Percentiles rank a stretch among this genome's conserved stretches.
phyloP scores from a whole-genome alignment of 2,329 filamentous ascomycete species.

The Corynespora cassiicola region DNA sequence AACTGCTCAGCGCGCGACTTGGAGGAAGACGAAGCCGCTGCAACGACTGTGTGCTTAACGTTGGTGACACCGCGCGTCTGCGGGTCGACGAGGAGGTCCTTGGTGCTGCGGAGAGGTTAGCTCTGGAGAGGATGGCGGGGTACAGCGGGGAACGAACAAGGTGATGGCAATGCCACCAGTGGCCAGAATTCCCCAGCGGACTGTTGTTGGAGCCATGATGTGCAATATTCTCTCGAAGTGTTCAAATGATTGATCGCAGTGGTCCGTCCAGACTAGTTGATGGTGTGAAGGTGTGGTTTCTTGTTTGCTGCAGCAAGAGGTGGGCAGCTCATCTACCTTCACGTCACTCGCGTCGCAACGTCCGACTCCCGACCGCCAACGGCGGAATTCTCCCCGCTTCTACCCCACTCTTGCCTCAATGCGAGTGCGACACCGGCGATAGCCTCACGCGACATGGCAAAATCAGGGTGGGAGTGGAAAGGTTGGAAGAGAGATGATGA shows the following conservation, averaged over 20 bases:
- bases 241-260: too few species aligned
- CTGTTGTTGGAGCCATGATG: slow-evolving; percentile 44
- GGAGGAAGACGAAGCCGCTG: slow-evolving; percentile 80
- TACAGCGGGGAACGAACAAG: slow-evolving; percentile 41
- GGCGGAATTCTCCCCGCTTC: slow-evolving; percentile 9
- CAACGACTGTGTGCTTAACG: slow-evolving; percentile 77
- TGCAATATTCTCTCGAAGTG: too few species aligned
- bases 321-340: too few species aligned
- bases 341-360: slow-evolving; percentile 2
- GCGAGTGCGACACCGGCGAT: too few species aligned
- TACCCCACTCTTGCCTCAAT: slow-evolving; percentile 27
- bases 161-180: slow-evolving; percentile 57
- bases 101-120: slow-evolving; percentile 52
- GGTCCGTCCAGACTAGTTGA: too few species aligned
- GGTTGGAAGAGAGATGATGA: too few species aligned
- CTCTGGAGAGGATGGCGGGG: slow-evolving; percentile 13
- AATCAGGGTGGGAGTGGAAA: too few species aligned
- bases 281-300: too few species aligned
- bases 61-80: slow-evolving; percentile 72
- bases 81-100: slow-evolving; percentile 80
- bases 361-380: slow-evolving; percentile 3
- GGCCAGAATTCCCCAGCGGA: slow-evolving; percentile 56
- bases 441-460: too few species aligned
- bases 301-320: too few species aligned
- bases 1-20: slow-evolving; percentile 73